phyloP scores from a whole-genome alignment of 2,329 filamentous ascomycete species.

The Bipolaris zeicola region DNA sequence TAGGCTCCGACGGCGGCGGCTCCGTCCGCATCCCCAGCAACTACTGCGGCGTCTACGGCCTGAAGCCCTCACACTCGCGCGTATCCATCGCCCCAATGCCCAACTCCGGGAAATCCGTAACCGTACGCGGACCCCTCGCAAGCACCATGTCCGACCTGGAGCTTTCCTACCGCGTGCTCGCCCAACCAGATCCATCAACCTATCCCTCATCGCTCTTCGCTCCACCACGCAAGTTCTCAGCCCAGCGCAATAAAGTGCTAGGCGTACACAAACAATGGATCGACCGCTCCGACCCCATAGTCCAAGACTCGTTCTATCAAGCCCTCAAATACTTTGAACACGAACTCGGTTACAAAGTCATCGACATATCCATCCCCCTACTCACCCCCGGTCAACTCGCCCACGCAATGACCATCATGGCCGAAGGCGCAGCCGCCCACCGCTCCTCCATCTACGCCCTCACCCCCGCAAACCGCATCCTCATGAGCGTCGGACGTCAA shows the following conservation, averaged over 20 bases:
- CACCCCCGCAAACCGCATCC: slow-evolving; percentile 70
- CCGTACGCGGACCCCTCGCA: slow-evolving; percentile 76
- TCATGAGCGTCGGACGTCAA: slow-evolving; percentile 68
- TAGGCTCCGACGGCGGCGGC: slow-evolving; percentile 75
- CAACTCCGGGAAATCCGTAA: slow-evolving; percentile 65
- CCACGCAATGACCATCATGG: slow-evolving; percentile 77
- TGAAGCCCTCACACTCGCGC: slow-evolving; percentile 79
- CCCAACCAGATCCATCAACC: slow-evolving; percentile 70
- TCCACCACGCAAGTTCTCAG: slow-evolving; percentile 54
- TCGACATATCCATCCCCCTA: slow-evolving; percentile 70
- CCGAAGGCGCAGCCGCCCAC: slow-evolving; percentile 65
- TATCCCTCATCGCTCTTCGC: slow-evolving; percentile 67
- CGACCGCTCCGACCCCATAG: slow-evolving; percentile 67
- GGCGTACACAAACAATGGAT: slow-evolving; percentile 75
- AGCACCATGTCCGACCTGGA: slow-evolving; percentile 77
- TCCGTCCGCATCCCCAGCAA: slow-evolving; percentile 74
- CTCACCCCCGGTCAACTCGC: slow-evolving; percentile 74
- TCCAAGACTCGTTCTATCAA: slow-evolving; percentile 65
- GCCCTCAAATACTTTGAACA: slow-evolving; percentile 64
- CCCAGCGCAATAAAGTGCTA: slow-evolving; percentile 61
- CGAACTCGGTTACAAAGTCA: slow-evolving; percentile 58
- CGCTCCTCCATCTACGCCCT: slow-evolving; percentile 60
- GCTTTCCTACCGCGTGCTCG: slow-evolving; percentile 80
- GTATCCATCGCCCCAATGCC: slow-evolving; percentile 68
- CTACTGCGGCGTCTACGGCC: slow-evolving; percentile 80